Base-by-base conservation (phyloP, 2,329 filamentous ascomycete species). In the Exserohilum rostratum region DNA sequence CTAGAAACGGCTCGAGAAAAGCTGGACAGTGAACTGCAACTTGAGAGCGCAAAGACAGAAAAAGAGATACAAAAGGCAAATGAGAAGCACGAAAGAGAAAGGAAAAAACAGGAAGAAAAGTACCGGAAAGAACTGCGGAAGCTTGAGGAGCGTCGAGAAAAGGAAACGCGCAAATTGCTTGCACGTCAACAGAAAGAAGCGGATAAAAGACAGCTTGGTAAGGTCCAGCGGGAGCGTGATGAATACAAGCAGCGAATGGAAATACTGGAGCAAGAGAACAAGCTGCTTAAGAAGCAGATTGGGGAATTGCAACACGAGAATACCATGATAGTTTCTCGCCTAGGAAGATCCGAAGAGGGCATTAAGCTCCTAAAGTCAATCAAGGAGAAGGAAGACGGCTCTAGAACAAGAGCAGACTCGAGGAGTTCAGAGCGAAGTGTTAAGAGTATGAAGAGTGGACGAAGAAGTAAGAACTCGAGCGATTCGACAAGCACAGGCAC, bases 81-180 rank as follows among this genome's bases (percentile, higher is more conserved):
- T 27, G 85, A 88, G 67, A 87, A 84, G 66, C 85, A 90, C 70
- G 82, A 85, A 40, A 80, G 78, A 43, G 86, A 89, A 60, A 67
- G 65, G 53, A 70, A 70, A 46, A 78, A 77, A 45, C 72, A 79
- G 27, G 71, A 76, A 57, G 70, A 75, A 7, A 77, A 77, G 50
- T 78, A 76, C 33, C 65, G 71, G 10, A 73, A 71, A 27, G 74
- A 79, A 49, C 70, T 87, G 0, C 83, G 84, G 38, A 90, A 88
- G 68, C 84, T 87, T 47, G 84, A 88, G 61, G 86, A 86, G 42
- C 88, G 87, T 62, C 87, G 87, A 63, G 81, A 83, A 58, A 82
- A 81, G 11, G 87, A 91, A 66, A 77, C 89, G 40, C 77, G 78
- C 58, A 88, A 87, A 72, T 76, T 90, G 2, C 85, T 90, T 59